Evolutionary conservation across 768 basidiomycete genomes (phyloP).

Genomic region (Tephrocybe sp.): DNA sequence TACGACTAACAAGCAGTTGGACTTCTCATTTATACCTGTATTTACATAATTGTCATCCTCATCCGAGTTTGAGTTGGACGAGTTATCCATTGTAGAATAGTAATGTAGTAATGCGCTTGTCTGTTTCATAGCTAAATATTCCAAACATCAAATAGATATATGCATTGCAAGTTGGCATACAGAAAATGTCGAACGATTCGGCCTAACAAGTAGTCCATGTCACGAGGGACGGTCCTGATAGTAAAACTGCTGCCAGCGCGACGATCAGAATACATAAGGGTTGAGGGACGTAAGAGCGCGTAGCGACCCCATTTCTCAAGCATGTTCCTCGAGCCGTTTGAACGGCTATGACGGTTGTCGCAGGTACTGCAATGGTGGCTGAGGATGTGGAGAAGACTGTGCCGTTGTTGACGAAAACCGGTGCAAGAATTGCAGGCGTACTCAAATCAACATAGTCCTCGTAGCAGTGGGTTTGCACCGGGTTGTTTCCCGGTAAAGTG

Average conservation of each 20-base stretch:
- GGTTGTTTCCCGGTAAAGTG: constrained; percentile 28
- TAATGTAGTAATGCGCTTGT: too few species aligned
- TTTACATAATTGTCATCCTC: background rate
- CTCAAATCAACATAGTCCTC: constrained; percentile 24
- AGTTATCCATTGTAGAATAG: too few species aligned
- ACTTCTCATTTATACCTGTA: background rate
- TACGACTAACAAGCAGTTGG: constrained; percentile 45
- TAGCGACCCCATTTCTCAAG: constrained; percentile 18
- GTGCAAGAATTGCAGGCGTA: constrained; percentile 26
- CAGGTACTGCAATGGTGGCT: constrained; percentile 22
- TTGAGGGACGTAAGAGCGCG: background rate
- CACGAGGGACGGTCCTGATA: too few species aligned
- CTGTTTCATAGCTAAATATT: too few species aligned
- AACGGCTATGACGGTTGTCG: constrained; percentile 19
- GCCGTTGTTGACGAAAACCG: constrained; percentile 24
- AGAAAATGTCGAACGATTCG: too few species aligned
- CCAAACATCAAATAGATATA: too few species aligned
- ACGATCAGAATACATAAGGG: background rate
- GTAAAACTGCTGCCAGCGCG: background rate
- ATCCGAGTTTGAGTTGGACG: too few species aligned
- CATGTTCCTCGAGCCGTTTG: constrained; percentile 27
- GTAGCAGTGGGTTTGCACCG: constrained; percentile 26
- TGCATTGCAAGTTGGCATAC: too few species aligned
- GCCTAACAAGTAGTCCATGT: too few species aligned
- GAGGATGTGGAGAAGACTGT: constrained; percentile 9